These are phyloP conservation scores for Xylaria hypoxylon DNA, from an alignment of 2,329 filamentous ascomycete genomes.

Conservation along the genomic window DNA sequence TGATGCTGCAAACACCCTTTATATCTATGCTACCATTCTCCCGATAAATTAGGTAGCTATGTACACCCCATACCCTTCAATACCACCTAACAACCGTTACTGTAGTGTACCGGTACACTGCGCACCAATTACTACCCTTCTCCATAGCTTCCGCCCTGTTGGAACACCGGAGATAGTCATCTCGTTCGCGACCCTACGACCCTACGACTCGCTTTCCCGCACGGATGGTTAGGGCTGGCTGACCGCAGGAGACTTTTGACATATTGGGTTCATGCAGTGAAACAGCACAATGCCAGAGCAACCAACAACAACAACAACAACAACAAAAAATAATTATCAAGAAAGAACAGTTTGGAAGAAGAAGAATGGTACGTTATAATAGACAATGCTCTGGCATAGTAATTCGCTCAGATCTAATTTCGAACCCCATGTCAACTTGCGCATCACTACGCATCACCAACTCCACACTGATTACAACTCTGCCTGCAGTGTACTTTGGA, in stretches of 20 bases:
- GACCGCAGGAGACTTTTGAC: background rate
- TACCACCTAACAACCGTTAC: background rate
- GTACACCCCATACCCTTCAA: background rate
- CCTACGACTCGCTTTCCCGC: background rate
- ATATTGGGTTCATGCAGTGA: conserved; percentile 15
- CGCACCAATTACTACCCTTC: background rate
- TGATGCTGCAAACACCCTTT: too few relatives aligned
- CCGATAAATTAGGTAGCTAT: background rate
- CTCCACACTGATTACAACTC: conserved; percentile 27
- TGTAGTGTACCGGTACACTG: background rate
- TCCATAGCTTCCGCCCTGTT: conserved; percentile 4
- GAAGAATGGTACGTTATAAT: background rate
- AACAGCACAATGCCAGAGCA: conserved; percentile 9
- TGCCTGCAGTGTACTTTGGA: conserved; percentile 35
- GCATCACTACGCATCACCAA: background rate
- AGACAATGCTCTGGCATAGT: background rate
- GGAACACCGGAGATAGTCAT: conserved; percentile 7
- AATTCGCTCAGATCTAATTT: background rate
- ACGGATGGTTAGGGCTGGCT: conserved; percentile 13
- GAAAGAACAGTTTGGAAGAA: background rate
- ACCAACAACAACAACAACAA: conserved; percentile 8
- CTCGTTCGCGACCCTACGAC: conserved; percentile 1
- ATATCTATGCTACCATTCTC: conserved; percentile 1
- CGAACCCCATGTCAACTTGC: background rate
- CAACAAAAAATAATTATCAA: background rate